phyloP scores from a whole-genome alignment of 2,329 filamentous ascomycete species.

The Herpomyces periplanetae region DNA sequence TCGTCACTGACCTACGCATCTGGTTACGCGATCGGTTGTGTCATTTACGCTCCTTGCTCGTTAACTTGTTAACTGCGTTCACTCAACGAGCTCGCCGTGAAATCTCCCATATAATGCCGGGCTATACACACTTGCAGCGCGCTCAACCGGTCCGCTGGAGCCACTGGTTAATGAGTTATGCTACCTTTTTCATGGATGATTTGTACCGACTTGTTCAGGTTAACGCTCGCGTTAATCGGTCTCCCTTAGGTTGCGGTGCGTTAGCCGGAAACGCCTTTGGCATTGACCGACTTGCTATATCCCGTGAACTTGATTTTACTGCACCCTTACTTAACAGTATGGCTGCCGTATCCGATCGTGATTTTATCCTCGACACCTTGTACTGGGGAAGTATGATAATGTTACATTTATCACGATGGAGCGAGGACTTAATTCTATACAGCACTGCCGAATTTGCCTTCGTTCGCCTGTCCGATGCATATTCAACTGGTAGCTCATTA shows the following conservation, averaged over 20 bases:
- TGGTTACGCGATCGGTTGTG: slow-evolving; percentile 42
- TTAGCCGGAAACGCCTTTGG: slow-evolving; percentile 45
- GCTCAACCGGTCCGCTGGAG: slow-evolving; percentile 34
- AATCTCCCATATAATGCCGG: slow-evolving; percentile 25
- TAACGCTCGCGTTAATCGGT: slow-evolving; percentile 27
- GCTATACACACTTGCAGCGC: slow-evolving; percentile 55
- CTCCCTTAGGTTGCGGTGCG: slow-evolving; percentile 35
- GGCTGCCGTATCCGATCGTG: slow-evolving; percentile 30
- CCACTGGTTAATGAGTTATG: slow-evolving; percentile 43
- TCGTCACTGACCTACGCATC: slow-evolving; percentile 57
- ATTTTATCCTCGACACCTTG: slow-evolving; percentile 45
- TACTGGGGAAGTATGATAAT: slow-evolving; percentile 42
- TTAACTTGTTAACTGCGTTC: slow-evolving; percentile 26
- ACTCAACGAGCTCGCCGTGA: slow-evolving; percentile 28
- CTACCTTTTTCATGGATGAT: slow-evolving; percentile 26
- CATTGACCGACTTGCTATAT: slow-evolving; percentile 40
- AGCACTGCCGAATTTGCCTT: slow-evolving; percentile 35
- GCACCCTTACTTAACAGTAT: slow-evolving; percentile 36
- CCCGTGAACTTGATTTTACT: slow-evolving; percentile 40
- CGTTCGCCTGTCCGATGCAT: slow-evolving; percentile 33
- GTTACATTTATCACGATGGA: slow-evolving; percentile 38
- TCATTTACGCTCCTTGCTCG: slow-evolving; percentile 24
- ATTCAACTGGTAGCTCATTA: slow-evolving; percentile 30
- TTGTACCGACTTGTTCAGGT: slow-evolving; percentile 36
- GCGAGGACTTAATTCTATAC: slow-evolving; percentile 58